These are phyloP conservation scores for Colletotrichum destructivum DNA, from an alignment of 2,329 filamentous ascomycete genomes.

Conservation along the genomic window DNA sequence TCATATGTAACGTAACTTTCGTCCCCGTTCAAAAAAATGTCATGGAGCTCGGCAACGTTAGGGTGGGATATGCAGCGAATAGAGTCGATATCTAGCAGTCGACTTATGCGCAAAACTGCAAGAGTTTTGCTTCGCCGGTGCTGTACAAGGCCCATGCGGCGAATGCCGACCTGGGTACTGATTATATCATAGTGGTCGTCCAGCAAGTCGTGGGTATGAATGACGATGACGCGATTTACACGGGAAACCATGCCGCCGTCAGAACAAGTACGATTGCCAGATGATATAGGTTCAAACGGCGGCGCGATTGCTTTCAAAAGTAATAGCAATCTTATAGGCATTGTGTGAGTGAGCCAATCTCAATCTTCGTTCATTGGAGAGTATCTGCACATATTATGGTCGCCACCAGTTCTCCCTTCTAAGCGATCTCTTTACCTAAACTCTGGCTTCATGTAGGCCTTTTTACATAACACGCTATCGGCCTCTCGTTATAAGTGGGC, in stretches of 20 bases:
- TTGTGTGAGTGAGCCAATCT: too few species aligned
- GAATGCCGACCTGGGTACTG: neutral
- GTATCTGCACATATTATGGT: too few species aligned
- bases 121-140: neutral
- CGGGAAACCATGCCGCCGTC: neutral
- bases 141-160: neutral
- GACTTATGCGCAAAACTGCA: neutral
- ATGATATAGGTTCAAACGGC: neutral
- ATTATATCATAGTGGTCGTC: slow-evolving; percentile 1
- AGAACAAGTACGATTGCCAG: neutral
- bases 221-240: neutral
- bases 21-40: neutral
- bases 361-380: too few species aligned
- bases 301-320: neutral
- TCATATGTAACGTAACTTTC: neutral
- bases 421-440: too few species aligned
- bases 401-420: too few species aligned
- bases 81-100: neutral
- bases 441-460: too few species aligned
- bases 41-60: neutral
- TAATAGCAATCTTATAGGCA: too few species aligned
- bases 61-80: neutral
- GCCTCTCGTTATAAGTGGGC: too few species aligned
- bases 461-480: too few species aligned
- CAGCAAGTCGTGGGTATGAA: neutral